A percentile compares a stretch with the other conserved stretches of the same genome.
phyloP scores from a whole-genome alignment of 2,329 filamentous ascomycete genomes.

The Ophiocordyceps sinensis region DNA sequence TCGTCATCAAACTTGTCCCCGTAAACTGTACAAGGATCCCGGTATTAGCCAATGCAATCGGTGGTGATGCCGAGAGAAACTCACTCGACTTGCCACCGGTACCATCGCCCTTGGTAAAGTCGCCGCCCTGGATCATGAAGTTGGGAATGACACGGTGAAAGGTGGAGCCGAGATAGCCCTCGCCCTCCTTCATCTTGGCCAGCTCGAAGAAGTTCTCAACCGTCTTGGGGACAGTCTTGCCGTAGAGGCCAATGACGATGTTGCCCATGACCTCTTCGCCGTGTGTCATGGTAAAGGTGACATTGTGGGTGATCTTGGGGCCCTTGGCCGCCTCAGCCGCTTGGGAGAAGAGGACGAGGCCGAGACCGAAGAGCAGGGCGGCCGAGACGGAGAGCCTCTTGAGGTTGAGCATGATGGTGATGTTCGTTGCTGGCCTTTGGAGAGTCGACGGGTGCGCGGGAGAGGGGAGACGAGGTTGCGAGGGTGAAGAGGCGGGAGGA shows the following conservation, averaged over 20 bases:
- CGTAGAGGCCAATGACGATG: constrained; percentile 71
- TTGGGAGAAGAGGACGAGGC: constrained; percentile 62
- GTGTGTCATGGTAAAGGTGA: constrained; percentile 73
- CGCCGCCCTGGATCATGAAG: constrained; percentile 87
- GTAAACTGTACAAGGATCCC: constrained; percentile 41
- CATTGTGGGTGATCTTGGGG: constrained; percentile 91
- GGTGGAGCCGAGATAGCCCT: constrained; percentile 63
- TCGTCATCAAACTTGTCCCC: constrained; percentile 73
- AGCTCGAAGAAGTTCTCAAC: constrained; percentile 63
- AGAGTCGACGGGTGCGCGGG: background rate
- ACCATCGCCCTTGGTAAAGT: constrained; percentile 72
- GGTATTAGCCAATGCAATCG: too few relatives aligned
- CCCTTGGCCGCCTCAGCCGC: constrained; percentile 64
- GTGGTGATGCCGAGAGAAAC: constrained; percentile 13
- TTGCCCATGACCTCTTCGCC: constrained; percentile 62
- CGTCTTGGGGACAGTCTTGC: constrained; percentile 72
- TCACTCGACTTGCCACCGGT: constrained; percentile 75
- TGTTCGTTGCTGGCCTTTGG: background rate
- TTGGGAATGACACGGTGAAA: constrained; percentile 87
- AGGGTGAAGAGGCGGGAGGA: too few relatives aligned
- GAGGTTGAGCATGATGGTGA: constrained; percentile 52
- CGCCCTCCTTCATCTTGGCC: constrained; percentile 75
- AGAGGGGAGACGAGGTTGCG: too few relatives aligned
- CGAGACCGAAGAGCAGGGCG: constrained; percentile 62
- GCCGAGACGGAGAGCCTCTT: constrained; percentile 57